Conservation (phyloP, 2,329 filamentous ascomycete species). For the Paramyrothecium sp. region DNA sequence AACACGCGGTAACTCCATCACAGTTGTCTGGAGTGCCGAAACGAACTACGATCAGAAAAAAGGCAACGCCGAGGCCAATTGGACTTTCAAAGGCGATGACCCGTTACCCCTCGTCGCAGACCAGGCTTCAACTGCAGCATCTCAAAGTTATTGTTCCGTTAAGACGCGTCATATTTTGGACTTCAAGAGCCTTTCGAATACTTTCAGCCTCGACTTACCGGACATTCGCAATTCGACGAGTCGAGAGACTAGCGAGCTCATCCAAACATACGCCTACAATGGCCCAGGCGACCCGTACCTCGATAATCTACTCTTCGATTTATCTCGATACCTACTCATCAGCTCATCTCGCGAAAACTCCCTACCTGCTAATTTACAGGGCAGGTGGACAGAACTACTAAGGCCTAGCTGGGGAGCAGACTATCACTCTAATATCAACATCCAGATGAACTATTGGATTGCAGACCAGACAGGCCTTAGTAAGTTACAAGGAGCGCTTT, state of each 20-base stretch:
- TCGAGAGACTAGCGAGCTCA: slow-evolving; percentile 29
- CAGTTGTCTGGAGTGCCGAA: slow-evolving; percentile 40
- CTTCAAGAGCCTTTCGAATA: slow-evolving; percentile 33
- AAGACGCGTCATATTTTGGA: slow-evolving; percentile 38
- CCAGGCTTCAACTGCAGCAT: slow-evolving; percentile 26
- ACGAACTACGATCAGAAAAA: slow-evolving; percentile 51
- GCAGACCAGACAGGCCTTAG: slow-evolving; percentile 53
- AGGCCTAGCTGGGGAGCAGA: slow-evolving; percentile 44
- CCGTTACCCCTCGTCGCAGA: slow-evolving; percentile 32
- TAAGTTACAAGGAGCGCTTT: slow-evolving; percentile 40
- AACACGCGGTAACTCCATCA: slow-evolving; percentile 1
- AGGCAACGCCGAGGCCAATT: slow-evolving; percentile 40
- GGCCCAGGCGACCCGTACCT: slow-evolving; percentile 44
- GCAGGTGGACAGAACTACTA: slow-evolving; percentile 49
- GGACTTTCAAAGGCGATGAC: slow-evolving; percentile 49
- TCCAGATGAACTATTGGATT: slow-evolving; percentile 62
- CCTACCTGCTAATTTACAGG: slow-evolving; percentile 56
- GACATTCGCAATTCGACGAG: slow-evolving; percentile 38
- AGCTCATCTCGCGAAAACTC: slow-evolving; percentile 48
- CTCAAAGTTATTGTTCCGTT: slow-evolving; percentile 23
- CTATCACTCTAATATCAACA: slow-evolving; percentile 58
- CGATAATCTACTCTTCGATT: slow-evolving; percentile 52
- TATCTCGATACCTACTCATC: slow-evolving; percentile 53
- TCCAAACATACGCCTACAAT: background rate
- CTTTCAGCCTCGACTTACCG: slow-evolving; percentile 43